Conservation (phyloP, 495 filamentous ascomycete species). For the Penicillium subrubescens region DNA sequence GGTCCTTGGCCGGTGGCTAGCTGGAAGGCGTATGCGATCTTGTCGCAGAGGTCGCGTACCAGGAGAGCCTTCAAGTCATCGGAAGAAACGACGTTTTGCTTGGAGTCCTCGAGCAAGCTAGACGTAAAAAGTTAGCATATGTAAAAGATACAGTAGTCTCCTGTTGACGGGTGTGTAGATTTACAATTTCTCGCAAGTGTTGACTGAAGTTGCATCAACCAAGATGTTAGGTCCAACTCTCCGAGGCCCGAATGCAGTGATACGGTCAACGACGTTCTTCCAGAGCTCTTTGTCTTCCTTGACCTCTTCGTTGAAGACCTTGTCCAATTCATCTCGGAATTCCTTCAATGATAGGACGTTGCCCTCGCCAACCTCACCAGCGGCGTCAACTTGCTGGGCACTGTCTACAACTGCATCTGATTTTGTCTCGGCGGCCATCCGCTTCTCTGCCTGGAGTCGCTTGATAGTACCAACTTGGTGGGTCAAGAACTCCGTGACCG, state of each 20-base stretch:
- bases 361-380: slow-evolving; percentile 52
- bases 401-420: slow-evolving; percentile 29
- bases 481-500: slow-evolving; percentile 81
- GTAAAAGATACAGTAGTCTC: not conserved
- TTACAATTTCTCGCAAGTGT: slow-evolving; percentile 75
- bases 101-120: slow-evolving; percentile 44
- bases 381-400: slow-evolving; percentile 36
- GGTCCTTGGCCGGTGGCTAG: slow-evolving; percentile 87
- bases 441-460: slow-evolving; percentile 70
- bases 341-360: slow-evolving; percentile 69
- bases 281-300: slow-evolving; percentile 71
- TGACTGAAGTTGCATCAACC: slow-evolving; percentile 76
- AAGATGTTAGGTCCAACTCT: slow-evolving; percentile 87
- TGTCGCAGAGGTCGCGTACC: slow-evolving; percentile 80
- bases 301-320: slow-evolving; percentile 61
- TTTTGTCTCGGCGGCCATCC: slow-evolving; percentile 44
- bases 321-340: slow-evolving; percentile 70
- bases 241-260: slow-evolving; percentile 85
- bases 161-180: slow-evolving; percentile 24
- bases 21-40: slow-evolving; percentile 90
- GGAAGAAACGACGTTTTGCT: slow-evolving; percentile 30
- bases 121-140: not conserved
- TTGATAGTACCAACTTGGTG: slow-evolving; percentile 81
- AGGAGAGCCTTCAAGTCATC: slow-evolving; percentile 56
- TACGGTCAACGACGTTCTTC: slow-evolving; percentile 75